phyloP scores from a whole-genome alignment of 75 land plant species.

The Selaginella tamariscina region DNA sequence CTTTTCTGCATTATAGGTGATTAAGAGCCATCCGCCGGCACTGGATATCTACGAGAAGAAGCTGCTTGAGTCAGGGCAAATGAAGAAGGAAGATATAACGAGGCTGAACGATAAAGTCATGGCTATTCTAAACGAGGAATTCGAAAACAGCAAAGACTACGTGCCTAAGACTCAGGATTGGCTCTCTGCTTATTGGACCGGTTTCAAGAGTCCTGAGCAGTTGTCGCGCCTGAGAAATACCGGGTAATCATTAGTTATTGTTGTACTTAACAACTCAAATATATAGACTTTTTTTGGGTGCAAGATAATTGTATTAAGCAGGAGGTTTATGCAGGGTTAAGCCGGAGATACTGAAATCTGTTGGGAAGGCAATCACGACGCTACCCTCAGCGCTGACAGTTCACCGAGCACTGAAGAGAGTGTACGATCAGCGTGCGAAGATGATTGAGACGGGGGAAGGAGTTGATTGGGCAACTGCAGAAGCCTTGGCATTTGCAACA shows the following conservation, averaged over 20 bases:
- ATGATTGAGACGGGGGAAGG: constrained; percentile 93
- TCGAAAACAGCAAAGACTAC: constrained; percentile 78
- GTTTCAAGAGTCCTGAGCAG: constrained; percentile 96
- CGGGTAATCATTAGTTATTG: constrained; percentile 38
- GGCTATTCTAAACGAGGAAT: constrained; percentile 76
- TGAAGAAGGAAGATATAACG: constrained; percentile 55
- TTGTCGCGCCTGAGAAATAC: constrained; percentile 79
- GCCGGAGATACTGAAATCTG: constrained; percentile 76
- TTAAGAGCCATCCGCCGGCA: constrained; percentile 61
- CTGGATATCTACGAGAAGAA: constrained; percentile 73
- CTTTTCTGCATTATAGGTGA: constrained; percentile 71
- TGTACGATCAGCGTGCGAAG: constrained; percentile 67
- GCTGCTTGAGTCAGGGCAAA: constrained; percentile 45
- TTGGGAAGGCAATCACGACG: constrained; percentile 83
- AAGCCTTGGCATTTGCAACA: constrained; percentile 96
- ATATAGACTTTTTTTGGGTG: too few relatives aligned
- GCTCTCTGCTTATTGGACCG: constrained; percentile 63
- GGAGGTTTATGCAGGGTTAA: constrained; percentile 47
- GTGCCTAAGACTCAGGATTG: constrained; percentile 31
- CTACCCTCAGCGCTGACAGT: constrained; percentile 74
- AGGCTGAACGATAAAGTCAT: constrained; percentile 53
- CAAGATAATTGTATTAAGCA: too few relatives aligned
- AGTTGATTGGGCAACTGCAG: constrained; percentile 91
- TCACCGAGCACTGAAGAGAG: constrained; percentile 69
- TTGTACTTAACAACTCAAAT: too few relatives aligned